Conservation (phyloP, 345 rosid genomes). For the Carallia brachiata region DNA sequence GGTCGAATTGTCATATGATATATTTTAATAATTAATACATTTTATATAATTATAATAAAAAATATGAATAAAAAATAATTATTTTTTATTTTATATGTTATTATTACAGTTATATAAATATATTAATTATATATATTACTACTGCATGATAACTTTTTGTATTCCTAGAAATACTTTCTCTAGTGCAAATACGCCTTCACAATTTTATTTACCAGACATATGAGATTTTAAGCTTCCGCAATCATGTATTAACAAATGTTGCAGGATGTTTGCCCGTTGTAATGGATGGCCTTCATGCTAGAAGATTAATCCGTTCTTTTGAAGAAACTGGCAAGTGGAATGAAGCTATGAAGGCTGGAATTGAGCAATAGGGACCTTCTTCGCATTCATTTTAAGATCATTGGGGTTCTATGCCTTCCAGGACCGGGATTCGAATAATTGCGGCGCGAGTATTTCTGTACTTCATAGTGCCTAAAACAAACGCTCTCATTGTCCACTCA, state of each 20-base stretch:
- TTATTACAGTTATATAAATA: too few relatives aligned
- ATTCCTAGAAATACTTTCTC: too few relatives aligned
- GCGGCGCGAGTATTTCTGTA: constrained; percentile 69
- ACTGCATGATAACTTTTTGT: too few relatives aligned
- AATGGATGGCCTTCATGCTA: constrained; percentile 89
- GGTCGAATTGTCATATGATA: too few relatives aligned
- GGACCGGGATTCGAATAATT: constrained; percentile 63
- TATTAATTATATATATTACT: too few relatives aligned
- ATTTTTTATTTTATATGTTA: too few relatives aligned
- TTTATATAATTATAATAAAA: too few relatives aligned
- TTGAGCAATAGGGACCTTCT: constrained; percentile 36
- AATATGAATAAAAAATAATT: too few relatives aligned
- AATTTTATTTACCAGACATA: too few relatives aligned
- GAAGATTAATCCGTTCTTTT: constrained; percentile 79
- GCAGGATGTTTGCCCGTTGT: constrained; percentile 95
- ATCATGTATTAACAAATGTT: constrained; percentile 10
- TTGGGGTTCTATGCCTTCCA: constrained; percentile 17
- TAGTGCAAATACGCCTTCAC: too few relatives aligned
- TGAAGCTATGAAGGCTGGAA: constrained; percentile 68
- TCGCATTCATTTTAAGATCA: constrained; percentile 19
- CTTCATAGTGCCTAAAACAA: too few relatives aligned
- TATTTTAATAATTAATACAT: too few relatives aligned
- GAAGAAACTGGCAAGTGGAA: constrained; percentile 87
- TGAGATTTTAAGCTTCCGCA: constrained; percentile 10
- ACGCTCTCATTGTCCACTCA: background rate